Conservation (phyloP, 768 basidiomycete genomes). For the Lanmaoa pseudosensibilis region DNA sequence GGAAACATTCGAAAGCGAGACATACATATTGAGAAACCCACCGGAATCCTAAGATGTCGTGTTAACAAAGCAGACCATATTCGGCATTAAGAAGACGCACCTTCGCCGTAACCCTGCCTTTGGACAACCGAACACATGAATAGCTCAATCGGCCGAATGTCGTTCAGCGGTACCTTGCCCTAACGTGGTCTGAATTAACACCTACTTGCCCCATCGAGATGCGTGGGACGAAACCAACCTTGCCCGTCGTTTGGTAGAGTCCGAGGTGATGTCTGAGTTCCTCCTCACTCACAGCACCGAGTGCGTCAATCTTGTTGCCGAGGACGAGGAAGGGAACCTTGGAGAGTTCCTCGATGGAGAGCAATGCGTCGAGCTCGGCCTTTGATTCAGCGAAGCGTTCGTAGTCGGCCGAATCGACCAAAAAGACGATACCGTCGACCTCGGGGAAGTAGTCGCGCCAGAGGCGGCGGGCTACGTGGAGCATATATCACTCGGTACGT, state of each 20-base stretch:
- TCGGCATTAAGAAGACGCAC: constrained; percentile 37
- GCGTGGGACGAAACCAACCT: constrained; percentile 51
- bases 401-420: constrained; percentile 95
- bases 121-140: constrained; percentile 99
- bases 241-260: constrained; percentile 98
- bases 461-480: constrained; percentile 77
- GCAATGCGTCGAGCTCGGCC: constrained; percentile 93
- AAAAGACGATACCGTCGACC: constrained; percentile 97
- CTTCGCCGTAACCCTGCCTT: constrained; percentile 98
- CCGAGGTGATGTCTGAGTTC: constrained; percentile 94
- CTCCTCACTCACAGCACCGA: constrained; percentile 95
- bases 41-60: constrained; percentile 66
- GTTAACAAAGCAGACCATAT: constrained; percentile 4
- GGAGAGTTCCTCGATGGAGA: constrained; percentile 91
- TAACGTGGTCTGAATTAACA: constrained; percentile 32
- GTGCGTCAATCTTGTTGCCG: constrained; percentile 99
- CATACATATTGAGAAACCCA: constrained; percentile 97
- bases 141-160: constrained; percentile 97
- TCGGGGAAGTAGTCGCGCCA: constrained; percentile 99
- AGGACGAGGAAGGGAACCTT: constrained; percentile 98
- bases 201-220: background rate
- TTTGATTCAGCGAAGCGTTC: constrained; percentile 97
- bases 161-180: constrained; percentile 96
- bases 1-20: constrained; percentile 5
- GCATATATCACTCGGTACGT: background rate